These are phyloP conservation scores for Amphicarpaea edgeworthii DNA, from an alignment of 306 rosid species.

Conservation along the genomic window DNA sequence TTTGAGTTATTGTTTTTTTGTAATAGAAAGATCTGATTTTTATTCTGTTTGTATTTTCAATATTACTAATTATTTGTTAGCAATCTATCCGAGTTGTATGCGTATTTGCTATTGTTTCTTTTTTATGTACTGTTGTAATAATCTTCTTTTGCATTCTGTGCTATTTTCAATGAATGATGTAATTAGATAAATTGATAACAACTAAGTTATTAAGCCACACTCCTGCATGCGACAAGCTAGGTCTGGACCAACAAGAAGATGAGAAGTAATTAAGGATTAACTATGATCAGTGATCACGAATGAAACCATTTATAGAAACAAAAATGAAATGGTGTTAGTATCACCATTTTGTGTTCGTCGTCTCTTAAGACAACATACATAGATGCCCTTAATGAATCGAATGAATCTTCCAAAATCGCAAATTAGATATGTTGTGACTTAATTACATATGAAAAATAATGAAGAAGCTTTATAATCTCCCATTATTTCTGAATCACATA, in stretches of 20 bases:
- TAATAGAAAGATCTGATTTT: no score
- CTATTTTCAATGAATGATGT: background rate
- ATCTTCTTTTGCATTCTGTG: no score
- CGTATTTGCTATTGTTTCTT: background rate
- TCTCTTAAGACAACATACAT: conserved; percentile 32
- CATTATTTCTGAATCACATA: conserved; percentile 49
- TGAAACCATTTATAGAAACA: conserved; percentile 27
- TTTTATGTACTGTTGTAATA: background rate
- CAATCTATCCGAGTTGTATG: no score
- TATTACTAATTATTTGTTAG: no score
- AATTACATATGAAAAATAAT: conserved; percentile 54
- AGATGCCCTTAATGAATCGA: conserved; percentile 48
- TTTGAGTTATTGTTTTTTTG: no score
- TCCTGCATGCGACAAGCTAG: background rate
- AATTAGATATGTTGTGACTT: conserved; percentile 47
- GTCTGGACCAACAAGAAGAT: conserved; percentile 14
- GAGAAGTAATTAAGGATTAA: conserved; percentile 15
- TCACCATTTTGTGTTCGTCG: conserved; percentile 52
- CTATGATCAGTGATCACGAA: conserved; percentile 38
- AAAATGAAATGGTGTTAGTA: conserved; percentile 48
- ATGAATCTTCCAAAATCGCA: conserved; percentile 47
- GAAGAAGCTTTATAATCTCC: conserved; percentile 50
- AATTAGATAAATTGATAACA: background rate
- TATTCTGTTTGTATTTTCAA: no score
- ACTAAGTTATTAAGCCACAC: background rate